Evolutionary conservation across 148 eudicot genomes (phyloP).

Genomic region (Silene conica): DNA sequence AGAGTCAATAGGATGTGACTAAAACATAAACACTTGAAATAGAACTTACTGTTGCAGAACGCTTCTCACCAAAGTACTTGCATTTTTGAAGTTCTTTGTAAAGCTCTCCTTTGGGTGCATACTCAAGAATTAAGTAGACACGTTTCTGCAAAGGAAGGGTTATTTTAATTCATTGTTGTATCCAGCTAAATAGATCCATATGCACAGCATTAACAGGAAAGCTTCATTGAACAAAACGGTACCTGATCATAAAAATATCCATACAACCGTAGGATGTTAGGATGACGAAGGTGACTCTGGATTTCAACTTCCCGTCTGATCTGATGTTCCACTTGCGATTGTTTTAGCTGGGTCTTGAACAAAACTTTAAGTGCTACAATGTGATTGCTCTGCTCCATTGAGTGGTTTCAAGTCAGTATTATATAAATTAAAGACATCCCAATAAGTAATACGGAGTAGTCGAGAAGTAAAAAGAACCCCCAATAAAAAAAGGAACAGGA

Average conservation of each 20-base stretch:
- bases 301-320: conserved; percentile 96
- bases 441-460: not conserved
- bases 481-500: too few species aligned
- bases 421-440: too few species aligned
- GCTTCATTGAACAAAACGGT: not conserved
- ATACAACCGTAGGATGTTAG: conserved; percentile 84
- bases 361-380: conserved; percentile 87
- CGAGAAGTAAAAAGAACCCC: too few species aligned
- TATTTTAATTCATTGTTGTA: not conserved
- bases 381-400: conserved; percentile 80
- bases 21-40: not conserved
- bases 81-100: conserved; percentile 93
- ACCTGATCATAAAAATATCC: conserved; percentile 99
- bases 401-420: not conserved
- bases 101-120: conserved; percentile 95
- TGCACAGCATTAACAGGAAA: not conserved
- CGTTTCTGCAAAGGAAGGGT: conserved; percentile 60
- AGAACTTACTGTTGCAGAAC: conserved; percentile 80
- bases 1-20: not conserved
- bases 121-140: conserved; percentile 87
- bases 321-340: conserved; percentile 97
- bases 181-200: not conserved
- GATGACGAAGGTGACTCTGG: conserved; percentile 94
- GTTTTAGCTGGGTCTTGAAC: conserved; percentile 82
- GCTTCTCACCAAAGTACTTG: conserved; percentile 84